phyloP scores from a whole-genome alignment of 768 basidiomycete species.

The Lactarius hatsudake region DNA sequence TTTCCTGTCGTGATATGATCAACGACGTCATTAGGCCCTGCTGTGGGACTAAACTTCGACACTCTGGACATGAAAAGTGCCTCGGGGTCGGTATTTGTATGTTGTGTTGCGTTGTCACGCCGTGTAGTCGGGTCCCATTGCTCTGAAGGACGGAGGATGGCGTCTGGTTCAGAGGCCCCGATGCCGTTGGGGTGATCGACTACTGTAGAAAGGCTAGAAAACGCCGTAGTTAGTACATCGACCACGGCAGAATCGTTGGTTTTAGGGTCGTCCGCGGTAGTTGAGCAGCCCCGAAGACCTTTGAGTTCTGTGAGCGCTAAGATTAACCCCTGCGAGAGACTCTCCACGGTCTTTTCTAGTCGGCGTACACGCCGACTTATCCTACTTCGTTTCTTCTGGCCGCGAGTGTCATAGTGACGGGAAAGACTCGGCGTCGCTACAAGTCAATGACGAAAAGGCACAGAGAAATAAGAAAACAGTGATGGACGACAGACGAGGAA shows the following conservation, averaged over 20 bases:
- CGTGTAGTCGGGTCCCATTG: not conserved
- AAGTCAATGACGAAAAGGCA: not conserved
- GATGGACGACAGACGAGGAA: not conserved
- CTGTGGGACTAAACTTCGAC: not conserved
- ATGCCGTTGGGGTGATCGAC: not conserved
- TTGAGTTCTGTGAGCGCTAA: slow-evolving; percentile 8
- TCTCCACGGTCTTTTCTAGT: slow-evolving; percentile 14
- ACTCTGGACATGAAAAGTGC: not conserved
- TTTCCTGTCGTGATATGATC: not conserved
- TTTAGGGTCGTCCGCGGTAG: not conserved
- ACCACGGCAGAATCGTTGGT: not conserved
- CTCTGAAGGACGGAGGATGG: not conserved
- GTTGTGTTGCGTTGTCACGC: not conserved
- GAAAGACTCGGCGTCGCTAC: not conserved
- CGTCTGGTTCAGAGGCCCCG: not conserved
- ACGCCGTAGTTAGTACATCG: not conserved
- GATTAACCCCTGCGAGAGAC: slow-evolving; percentile 7
- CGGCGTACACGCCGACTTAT: not conserved
- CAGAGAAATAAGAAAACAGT: not conserved
- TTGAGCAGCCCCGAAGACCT: not conserved
- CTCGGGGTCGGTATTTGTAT: not conserved
- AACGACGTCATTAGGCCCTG: not conserved
- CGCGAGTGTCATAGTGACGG: not conserved
- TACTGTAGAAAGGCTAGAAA: not conserved
- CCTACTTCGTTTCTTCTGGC: not conserved